Conservation (phyloP, 2,329 filamentous ascomycete genomes). For the Hymenoscyphus repandus region DNA sequence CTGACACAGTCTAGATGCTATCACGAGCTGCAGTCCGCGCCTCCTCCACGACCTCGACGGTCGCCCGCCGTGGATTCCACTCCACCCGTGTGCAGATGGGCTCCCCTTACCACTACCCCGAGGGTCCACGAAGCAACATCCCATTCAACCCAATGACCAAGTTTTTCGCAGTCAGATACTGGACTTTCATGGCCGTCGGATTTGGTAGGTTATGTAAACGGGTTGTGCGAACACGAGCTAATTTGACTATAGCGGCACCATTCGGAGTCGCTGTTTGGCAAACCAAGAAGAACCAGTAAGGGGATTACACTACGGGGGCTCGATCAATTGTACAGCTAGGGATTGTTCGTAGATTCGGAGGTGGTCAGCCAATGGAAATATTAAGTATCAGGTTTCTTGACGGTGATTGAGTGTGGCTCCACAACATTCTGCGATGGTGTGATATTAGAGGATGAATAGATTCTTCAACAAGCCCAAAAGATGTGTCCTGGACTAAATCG, state of each 20-base stretch:
- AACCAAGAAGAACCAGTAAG: conserved; percentile 34
- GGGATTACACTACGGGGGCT: conserved; percentile 4
- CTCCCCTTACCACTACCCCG: conserved; percentile 97
- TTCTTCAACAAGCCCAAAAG: not conserved
- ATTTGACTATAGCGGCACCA: conserved; percentile 39
- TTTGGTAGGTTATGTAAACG: conserved; percentile 40
- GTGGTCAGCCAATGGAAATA: conserved; percentile 5
- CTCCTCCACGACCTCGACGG: conserved; percentile 56
- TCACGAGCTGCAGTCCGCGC: conserved; percentile 62
- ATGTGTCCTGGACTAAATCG: no score
- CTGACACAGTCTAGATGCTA: conserved; percentile 62
- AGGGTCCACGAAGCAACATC: conserved; percentile 90
- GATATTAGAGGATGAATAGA: not conserved
- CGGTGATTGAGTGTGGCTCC: not conserved
- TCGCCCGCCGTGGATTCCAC: conserved; percentile 91
- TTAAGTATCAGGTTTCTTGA: not conserved
- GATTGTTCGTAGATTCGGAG: conserved; percentile 6
- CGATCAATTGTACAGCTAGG: conserved; percentile 15
- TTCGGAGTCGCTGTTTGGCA: conserved; percentile 53
- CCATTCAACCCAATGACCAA: conserved; percentile 94
- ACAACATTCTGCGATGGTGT: not conserved
- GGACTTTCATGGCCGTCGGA: conserved; percentile 58
- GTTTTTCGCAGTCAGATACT: conserved; percentile 80
- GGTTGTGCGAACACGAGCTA: conserved; percentile 13
- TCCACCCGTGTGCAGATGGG: conserved; percentile 78